Percentiles rank a stretch among this genome's conserved stretches.
phyloP scores from a whole-genome alignment of 2,329 filamentous ascomycete genomes.

The Microsporum ferrugineum region DNA sequence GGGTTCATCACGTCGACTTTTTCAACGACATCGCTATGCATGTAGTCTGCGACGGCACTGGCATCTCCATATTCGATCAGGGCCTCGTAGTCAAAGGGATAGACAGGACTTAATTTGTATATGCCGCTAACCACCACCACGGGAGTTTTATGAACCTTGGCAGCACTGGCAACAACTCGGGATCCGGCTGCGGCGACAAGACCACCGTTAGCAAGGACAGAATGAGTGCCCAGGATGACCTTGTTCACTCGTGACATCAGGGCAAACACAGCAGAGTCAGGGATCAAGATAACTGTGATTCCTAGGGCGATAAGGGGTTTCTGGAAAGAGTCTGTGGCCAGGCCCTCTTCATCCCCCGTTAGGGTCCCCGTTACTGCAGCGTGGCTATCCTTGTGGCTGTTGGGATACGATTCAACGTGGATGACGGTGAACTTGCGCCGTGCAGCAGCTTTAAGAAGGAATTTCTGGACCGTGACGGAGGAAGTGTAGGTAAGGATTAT shows the following conservation, averaged over 20 bases:
- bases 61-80: constrained; percentile 81
- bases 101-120: constrained; percentile 87
- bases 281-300: constrained; percentile 70
- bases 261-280: constrained; percentile 76
- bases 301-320: constrained; percentile 69
- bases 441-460: constrained; percentile 72
- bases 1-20: constrained; percentile 68
- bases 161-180: constrained; percentile 69
- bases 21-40: constrained; percentile 68
- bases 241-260: constrained; percentile 95
- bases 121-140: constrained; percentile 84
- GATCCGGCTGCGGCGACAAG: constrained; percentile 78
- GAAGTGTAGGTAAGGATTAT: constrained; percentile 83
- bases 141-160: constrained; percentile 67
- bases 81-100: constrained; percentile 68
- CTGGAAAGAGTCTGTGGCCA: constrained; percentile 46
- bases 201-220: constrained; percentile 78
- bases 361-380: constrained; percentile 47
- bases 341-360: constrained; percentile 38
- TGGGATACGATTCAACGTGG: constrained; percentile 62
- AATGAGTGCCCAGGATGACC: constrained; percentile 79
- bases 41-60: constrained; percentile 61
- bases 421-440: constrained; percentile 90
- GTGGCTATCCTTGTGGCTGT: constrained; percentile 55
- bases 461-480: constrained; percentile 76